Evolutionary conservation across 2,329 filamentous ascomycete species (phyloP), one percentile per base, ranked within the genome.

Genomic region (Colletotrichum ledebouriae): DNA sequence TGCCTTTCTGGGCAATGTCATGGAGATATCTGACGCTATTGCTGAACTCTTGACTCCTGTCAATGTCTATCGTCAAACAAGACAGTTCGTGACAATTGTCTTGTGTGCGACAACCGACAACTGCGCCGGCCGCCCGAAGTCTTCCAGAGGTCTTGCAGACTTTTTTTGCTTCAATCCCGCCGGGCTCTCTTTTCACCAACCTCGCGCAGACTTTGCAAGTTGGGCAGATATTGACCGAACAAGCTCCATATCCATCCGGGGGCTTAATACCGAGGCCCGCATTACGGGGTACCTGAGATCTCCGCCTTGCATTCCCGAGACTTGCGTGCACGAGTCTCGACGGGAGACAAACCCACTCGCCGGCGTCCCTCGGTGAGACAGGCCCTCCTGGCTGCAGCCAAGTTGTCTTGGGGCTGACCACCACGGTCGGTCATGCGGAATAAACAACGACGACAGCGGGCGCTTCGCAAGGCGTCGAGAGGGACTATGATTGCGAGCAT

Each of bases 251-350:
- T 39, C 52, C 33, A 25, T 34, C 47, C 22, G 3, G 65, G 55
- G 64, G 46, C 15, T 56, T 46, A 66, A 50, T 66, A 49, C 66
- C 66, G 66, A 69, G 49, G 37, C 62, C 66, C 56, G 66, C 62
- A 66, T 69, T 57, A 22, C 62, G 66, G 62, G 34, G 60, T 20
- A 61, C 39, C 42, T 60, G 34, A 49, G 66, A 69, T 66, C 49
- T 59, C 42, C 56, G 47, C 56, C 41, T 61, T 49, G 49, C 66
- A 57, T 69, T 69, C 57, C 66, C 66, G 62, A 69, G 63, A 69
- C 61, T 44, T 69, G 66, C 66, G 61, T 52, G 44, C 55, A 22
- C 56, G 20, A 37, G 62, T 46, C 56, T 47, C 62, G 17, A 41
- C 47, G 62, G 62, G n/a, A 66, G n/a, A 33, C 17, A 9, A 15